A percentile compares a stretch with the other conserved stretches of the same genome.
phyloP scores from a whole-genome alignment of 345 rosid genomes.

The Microthlaspi erraticum region DNA sequence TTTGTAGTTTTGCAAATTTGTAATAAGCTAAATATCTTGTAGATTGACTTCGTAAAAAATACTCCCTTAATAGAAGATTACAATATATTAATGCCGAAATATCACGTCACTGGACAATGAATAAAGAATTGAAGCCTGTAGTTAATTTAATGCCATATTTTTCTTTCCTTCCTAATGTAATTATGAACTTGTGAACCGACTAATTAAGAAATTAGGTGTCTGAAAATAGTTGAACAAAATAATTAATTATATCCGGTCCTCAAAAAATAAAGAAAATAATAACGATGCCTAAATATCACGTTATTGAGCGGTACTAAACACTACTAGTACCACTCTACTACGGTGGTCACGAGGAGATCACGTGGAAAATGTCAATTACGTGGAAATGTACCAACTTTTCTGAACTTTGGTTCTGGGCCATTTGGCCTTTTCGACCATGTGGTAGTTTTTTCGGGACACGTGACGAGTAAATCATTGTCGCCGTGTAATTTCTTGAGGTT shows the following conservation, averaged over 20 bases:
- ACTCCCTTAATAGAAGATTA: too few species aligned
- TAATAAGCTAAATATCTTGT: too few species aligned
- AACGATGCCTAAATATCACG: background rate
- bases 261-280: too few species aligned
- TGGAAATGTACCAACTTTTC: slow-evolving; percentile 23
- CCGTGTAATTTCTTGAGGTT: slow-evolving; percentile 2
- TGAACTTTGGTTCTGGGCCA: background rate
- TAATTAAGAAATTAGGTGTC: slow-evolving; percentile 24
- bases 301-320: background rate
- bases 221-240: background rate
- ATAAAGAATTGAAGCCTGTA: background rate
- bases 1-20: too few species aligned
- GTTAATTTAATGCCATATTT: background rate
- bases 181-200: background rate
- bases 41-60: too few species aligned
- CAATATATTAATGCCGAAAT: background rate
- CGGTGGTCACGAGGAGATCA: slow-evolving; percentile 30
- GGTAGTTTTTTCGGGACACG: slow-evolving; percentile 10
- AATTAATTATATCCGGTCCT: too few species aligned
- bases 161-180: background rate
- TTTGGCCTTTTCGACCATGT: slow-evolving; percentile 7
- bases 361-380: slow-evolving; percentile 33
- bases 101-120: background rate
- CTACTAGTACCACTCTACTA: too few species aligned
- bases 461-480: background rate